Evolutionary conservation across 2,329 filamentous ascomycete genomes (phyloP), one percentile per base, ranked within the genome.

Genomic region (Alternaria sp.): DNA sequence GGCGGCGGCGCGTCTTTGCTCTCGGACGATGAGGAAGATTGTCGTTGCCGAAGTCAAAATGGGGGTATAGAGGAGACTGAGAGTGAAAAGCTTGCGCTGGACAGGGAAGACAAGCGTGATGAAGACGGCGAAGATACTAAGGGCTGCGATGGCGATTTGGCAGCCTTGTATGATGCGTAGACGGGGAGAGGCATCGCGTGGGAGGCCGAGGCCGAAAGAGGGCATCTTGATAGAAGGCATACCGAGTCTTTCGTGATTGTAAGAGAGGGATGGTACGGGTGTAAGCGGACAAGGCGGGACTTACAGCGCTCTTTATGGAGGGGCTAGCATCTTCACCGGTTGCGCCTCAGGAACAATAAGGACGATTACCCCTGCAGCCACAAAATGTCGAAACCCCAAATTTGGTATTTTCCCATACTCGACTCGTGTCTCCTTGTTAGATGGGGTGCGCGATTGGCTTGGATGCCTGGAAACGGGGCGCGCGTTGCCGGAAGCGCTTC

Each of bases 31-130:
- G 40, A 74, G 51, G 57, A 67, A 59, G 18, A 64, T 59, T 7
- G 67, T 72, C 0, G 67, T 66, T 40, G 67, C 60, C 40, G 70
- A 69, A 0, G 67, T 66, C 22, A 68, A 22, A 40, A 74, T 65
- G 30, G 69, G 57, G 16, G 64, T 59, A 49, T 67, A 72, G 22
- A 73, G 66, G 4, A 73, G 64, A 20, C 69, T 64, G 45, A 73
- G 70, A 1, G 69, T 71, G 55, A 74, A 73, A 7, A 58, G 50
- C 52, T 67, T 69, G 53, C 64, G 61, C 55, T 64, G 64, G 32
- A 45, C 49, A 1, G 69, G 71, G n/a, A 72, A 49, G 10, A 71
- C 56, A 36, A 66, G 62, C 25, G 68, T 60, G 41, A 70, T 54
- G 38, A 72, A 59, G 12, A 58, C 57, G n/a, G 63, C 64, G 22